Percentiles rank a stretch among this genome's conserved stretches.
phyloP scores from a whole-genome alignment of 1,284 basidiomycete genomes.

The Marasmius oreades region DNA sequence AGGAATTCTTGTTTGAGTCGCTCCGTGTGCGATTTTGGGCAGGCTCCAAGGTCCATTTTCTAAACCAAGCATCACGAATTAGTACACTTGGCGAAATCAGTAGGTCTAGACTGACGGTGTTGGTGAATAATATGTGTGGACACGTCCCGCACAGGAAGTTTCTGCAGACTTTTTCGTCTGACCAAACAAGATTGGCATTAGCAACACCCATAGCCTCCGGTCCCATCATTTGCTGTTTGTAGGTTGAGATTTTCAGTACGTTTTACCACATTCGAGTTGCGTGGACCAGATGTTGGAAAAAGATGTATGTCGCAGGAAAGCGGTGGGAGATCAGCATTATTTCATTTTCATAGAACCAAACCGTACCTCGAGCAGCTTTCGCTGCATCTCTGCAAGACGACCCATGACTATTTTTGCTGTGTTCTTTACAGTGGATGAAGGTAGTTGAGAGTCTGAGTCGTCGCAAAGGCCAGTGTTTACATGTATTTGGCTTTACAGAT shows the following conservation, averaged over 20 bases:
- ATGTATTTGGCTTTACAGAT: no score
- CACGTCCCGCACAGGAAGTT: conserved; percentile 98
- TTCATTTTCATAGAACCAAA: neutral
- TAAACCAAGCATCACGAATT: conserved; percentile 28
- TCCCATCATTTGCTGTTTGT: conserved; percentile 95
- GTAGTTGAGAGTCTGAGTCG: neutral
- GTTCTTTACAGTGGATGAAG: neutral
- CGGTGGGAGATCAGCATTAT: conserved; percentile 3
- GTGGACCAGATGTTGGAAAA: conserved; percentile 10
- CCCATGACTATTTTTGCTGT: conserved; percentile 51
- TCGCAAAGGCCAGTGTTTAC: no score
- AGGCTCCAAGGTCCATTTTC: conserved; percentile 99
- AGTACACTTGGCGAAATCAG: neutral
- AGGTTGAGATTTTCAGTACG: neutral
- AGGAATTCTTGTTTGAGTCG: conserved; percentile 91
- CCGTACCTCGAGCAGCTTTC: conserved; percentile 85
- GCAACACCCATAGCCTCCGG: conserved; percentile 96
- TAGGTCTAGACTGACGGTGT: conserved; percentile 71
- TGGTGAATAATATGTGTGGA: conserved; percentile 96
- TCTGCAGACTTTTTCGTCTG: conserved; percentile 97
- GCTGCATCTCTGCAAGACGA: conserved; percentile 86
- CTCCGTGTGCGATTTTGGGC: conserved; percentile 95
- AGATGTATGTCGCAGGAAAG: conserved; percentile 3
- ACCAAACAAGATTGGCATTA: conserved; percentile 91
- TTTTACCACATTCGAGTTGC: no score